Evolutionary conservation across 2,329 filamentous ascomycete species (phyloP), one percentile per base, ranked within the genome.

Genomic region (Biscogniauxia marginata): DNA sequence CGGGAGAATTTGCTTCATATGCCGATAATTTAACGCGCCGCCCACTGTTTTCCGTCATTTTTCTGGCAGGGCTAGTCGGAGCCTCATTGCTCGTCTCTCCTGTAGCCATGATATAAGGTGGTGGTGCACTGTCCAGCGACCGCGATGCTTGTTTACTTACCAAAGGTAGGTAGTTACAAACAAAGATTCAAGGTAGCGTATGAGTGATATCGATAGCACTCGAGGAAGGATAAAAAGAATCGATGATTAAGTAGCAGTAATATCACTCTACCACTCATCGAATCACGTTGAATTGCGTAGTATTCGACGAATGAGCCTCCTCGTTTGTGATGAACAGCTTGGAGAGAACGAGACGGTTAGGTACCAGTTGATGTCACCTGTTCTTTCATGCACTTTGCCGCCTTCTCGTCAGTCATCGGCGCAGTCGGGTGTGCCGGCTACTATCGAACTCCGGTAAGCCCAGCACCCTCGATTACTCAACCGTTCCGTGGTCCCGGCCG

Each of bases 1-100:
- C 54, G 19, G 60, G 58, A 43, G 60, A 46, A 19, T 59, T 57
- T 34, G 30, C 21, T 19, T n/a, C n/a, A n/a, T n/a, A 16, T 9
- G 30, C 30, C 9, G 30, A 11, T 61, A 56, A 30, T 39, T 56
- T 44, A 34, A 34, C 34, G 18, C 46, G 24, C 23, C 54, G 23
- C 13, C 39, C 11, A 34, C 54, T 21, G 16, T 25, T 13, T 20
- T 52, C 52, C 25, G 20, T 21, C 43, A 43, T 30, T 46, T 47
- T 19, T 4, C 19, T 44, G 50, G 48, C 52, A 7, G 46, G 50
- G 39, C 22, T 25, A 7, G 39, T 30, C 4, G 46, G 23, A 46
- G 24, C 47, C 20, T 45, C 11, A 54, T 44, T 50, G 23, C 9
- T 21, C 18, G 52, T 54, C 7, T 57, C 52, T 49, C 23, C 44